A percentile compares a stretch with the other conserved stretches of the same genome.
These are phyloP conservation scores for Amanita pseudoporphyria DNA, from an alignment of 768 basidiomycete species.

Conservation along the genomic window DNA sequence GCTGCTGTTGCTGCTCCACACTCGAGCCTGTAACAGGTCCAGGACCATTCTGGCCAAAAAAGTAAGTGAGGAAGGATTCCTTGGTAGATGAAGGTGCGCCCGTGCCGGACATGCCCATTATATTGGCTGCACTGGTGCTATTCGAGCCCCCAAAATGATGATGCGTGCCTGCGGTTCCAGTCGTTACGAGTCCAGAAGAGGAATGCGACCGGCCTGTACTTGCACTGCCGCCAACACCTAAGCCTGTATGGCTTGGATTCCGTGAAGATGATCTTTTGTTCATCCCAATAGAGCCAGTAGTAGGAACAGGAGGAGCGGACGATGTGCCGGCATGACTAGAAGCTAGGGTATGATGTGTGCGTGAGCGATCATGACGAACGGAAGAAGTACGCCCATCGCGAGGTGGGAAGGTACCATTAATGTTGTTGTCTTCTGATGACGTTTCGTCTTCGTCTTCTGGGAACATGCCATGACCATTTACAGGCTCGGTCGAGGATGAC, in stretches of 20 bases:
- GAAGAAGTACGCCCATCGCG: constrained; percentile 64
- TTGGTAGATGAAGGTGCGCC: constrained; percentile 44
- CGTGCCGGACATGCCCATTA: not conserved
- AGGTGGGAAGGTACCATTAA: constrained; percentile 42
- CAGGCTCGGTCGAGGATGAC: constrained; percentile 57
- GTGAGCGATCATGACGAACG: constrained; percentile 66
- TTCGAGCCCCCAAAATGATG: not conserved
- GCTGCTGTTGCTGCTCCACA: constrained; percentile 24
- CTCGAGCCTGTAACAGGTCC: constrained; percentile 58
- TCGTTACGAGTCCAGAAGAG: constrained; percentile 7
- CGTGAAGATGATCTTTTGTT: constrained; percentile 18
- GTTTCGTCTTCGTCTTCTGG: constrained; percentile 50
- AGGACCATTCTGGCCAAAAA: constrained; percentile 88
- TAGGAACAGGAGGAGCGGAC: not conserved
- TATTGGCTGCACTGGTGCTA: not conserved
- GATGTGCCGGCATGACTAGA: constrained; percentile 24
- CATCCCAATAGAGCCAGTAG: constrained; percentile 16
- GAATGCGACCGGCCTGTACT: constrained; percentile 22
- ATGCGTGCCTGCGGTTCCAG: not conserved
- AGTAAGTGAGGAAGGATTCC: constrained; percentile 94
- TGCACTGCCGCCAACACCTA: not conserved
- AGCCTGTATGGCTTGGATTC: constrained; percentile 4
- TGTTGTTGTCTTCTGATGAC: constrained; percentile 43
- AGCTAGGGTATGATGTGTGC: constrained; percentile 17
- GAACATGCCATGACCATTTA: constrained; percentile 39